phyloP scores from a whole-genome alignment of 805 yeast genomes.

The Kodamaea kakaduensis region DNA sequence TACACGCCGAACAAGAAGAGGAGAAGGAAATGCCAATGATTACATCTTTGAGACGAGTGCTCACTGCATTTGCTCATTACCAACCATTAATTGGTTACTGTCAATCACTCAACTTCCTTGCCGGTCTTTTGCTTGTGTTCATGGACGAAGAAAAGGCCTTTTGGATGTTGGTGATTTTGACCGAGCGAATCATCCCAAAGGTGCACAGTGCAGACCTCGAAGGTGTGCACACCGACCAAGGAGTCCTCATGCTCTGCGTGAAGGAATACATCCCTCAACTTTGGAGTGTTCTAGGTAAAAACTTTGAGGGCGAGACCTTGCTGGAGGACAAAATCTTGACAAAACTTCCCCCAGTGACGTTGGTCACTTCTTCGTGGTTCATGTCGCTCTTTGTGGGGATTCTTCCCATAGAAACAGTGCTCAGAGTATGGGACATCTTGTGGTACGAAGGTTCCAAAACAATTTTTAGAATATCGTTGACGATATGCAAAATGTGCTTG shows the following conservation, averaged over 20 bases:
- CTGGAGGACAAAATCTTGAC: constrained; percentile 53
- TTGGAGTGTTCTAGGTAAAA: constrained; percentile 54
- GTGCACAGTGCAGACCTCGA: constrained; percentile 86
- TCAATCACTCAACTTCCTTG: constrained; percentile 89
- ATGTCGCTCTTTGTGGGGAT: constrained; percentile 95
- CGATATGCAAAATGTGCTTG: constrained; percentile 65
- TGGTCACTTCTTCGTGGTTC: constrained; percentile 96
- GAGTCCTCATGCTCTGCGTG: constrained; percentile 83
- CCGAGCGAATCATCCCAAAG: constrained; percentile 82
- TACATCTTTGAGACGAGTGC: constrained; percentile 70
- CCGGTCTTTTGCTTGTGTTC: constrained; percentile 79
- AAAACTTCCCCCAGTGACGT: constrained; percentile 82
- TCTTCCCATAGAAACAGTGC: constrained; percentile 80
- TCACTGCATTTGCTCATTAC: constrained; percentile 77
- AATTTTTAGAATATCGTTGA: constrained; percentile 74
- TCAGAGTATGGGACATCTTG: constrained; percentile 91
- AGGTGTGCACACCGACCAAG: constrained; percentile 94
- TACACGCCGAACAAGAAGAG: constrained; percentile 4
- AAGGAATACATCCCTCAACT: constrained; percentile 78
- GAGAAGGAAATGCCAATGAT: constrained; percentile 58
- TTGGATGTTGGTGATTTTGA: constrained; percentile 93
- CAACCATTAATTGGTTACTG: constrained; percentile 94
- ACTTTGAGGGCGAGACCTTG: constrained; percentile 36
- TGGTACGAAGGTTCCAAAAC: constrained; percentile 91
- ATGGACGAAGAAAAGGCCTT: constrained; percentile 88